These are phyloP conservation scores for Immersiella caudata DNA, from an alignment of 495 filamentous ascomycete species.

Conservation along the genomic window DNA sequence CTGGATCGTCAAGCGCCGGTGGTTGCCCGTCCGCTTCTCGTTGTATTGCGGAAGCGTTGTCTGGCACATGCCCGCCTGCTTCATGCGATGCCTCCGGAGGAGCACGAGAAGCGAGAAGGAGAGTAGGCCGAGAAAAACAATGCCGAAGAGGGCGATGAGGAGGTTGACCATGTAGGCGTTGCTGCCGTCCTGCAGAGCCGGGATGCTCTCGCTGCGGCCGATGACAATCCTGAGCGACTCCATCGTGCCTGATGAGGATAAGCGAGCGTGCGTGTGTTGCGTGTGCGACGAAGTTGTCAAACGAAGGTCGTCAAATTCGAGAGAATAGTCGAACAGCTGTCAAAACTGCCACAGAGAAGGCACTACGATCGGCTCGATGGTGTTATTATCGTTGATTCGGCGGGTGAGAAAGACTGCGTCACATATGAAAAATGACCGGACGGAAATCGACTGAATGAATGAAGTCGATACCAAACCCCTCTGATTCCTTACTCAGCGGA, in stretches of 20 bases:
- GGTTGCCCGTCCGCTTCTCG: slow-evolving; percentile 46
- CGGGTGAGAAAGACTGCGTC: slow-evolving; percentile 30
- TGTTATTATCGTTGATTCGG: slow-evolving; percentile 18
- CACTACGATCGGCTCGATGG: not conserved
- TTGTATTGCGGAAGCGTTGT: slow-evolving; percentile 62
- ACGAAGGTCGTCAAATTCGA: slow-evolving; percentile 16
- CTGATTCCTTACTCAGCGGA: slow-evolving; percentile 31
- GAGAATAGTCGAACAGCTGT: slow-evolving; percentile 10
- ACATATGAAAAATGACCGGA: slow-evolving; percentile 51
- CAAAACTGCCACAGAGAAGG: slow-evolving; percentile 9
- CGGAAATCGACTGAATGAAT: slow-evolving; percentile 70
- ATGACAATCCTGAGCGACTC: slow-evolving; percentile 53
- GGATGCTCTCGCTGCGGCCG: slow-evolving; percentile 47
- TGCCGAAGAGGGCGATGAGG: slow-evolving; percentile 75
- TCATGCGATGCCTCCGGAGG: slow-evolving; percentile 60
- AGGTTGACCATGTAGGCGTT: slow-evolving; percentile 65
- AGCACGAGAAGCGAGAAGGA: slow-evolving; percentile 68
- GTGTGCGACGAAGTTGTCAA: slow-evolving; percentile 3
- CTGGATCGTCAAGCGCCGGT: slow-evolving; percentile 51
- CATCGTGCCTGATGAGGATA: slow-evolving; percentile 43
- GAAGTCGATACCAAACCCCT: slow-evolving; percentile 64
- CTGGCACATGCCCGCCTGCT: slow-evolving; percentile 49
- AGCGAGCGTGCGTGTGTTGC: slow-evolving; percentile 25
- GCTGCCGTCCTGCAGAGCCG: slow-evolving; percentile 45
- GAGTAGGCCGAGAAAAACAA: slow-evolving; percentile 69